Percentiles rank a stretch among this genome's conserved stretches.
phyloP scores from a whole-genome alignment of 106 monocot genomes.

The Platanthera zijinensis region DNA sequence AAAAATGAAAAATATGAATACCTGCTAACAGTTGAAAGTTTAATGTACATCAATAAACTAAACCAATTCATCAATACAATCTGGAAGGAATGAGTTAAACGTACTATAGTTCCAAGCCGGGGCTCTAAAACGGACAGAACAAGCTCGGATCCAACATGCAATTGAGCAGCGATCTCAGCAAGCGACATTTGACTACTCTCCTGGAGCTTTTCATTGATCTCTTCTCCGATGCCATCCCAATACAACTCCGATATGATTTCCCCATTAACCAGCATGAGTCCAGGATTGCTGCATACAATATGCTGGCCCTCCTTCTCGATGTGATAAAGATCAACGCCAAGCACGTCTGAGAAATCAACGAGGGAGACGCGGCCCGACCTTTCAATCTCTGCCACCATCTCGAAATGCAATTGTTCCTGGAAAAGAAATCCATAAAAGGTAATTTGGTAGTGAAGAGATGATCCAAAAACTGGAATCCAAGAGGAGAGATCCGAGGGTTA shows the following conservation, averaged over 20 bases:
- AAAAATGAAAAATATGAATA: not conserved
- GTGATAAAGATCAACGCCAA: slow-evolving; percentile 88
- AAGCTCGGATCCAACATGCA: slow-evolving; percentile 76
- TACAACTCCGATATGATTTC: slow-evolving; percentile 82
- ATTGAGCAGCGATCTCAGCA: slow-evolving; percentile 79
- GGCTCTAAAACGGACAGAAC: slow-evolving; percentile 59
- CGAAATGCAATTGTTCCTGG: slow-evolving; percentile 67
- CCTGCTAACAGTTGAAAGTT: not conserved
- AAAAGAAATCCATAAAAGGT: not conserved
- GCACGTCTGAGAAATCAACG: slow-evolving; percentile 74
- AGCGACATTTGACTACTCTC: slow-evolving; percentile 89
- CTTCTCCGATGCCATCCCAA: slow-evolving; percentile 79
- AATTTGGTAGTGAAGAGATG: not conserved
- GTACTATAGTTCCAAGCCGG: slow-evolving; percentile 63
- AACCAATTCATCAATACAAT: not conserved
- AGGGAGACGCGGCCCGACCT: slow-evolving; percentile 60
- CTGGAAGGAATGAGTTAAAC: slow-evolving; percentile 6
- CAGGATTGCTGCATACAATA: slow-evolving; percentile 36
- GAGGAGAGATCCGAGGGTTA: slow-evolving; percentile 15
- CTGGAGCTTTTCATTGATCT: slow-evolving; percentile 88
- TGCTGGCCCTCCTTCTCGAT: slow-evolving; percentile 59
- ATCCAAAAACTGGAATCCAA: not conserved
- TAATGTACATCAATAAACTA: not conserved
- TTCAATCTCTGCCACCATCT: slow-evolving; percentile 72
- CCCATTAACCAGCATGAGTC: slow-evolving; percentile 75